A percentile compares a stretch with the other conserved stretches of the same genome.
phyloP scores from a whole-genome alignment of 257 asterid genomes.

The Vinca minor region DNA sequence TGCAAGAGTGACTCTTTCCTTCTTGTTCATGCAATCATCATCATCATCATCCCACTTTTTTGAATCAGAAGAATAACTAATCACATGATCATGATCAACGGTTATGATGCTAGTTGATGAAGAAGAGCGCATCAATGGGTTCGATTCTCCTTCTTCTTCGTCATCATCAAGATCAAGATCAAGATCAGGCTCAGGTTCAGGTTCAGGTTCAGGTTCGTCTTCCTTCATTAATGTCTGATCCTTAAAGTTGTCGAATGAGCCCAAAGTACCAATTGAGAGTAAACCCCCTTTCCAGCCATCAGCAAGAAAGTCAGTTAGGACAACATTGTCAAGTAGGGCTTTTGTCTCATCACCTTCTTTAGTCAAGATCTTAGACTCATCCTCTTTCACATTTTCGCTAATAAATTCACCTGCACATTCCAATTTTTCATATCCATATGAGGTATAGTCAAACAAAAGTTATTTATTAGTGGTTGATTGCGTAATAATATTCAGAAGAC shows the following conservation, averaged over 20 bases:
- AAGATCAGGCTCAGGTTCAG: too few species aligned
- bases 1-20: slow-evolving; percentile 11
- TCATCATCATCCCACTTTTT: too few species aligned
- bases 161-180: neutral
- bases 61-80: too few species aligned
- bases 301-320: neutral
- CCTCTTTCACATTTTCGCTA: neutral
- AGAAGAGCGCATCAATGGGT: neutral
- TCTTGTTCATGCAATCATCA: neutral
- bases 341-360: neutral
- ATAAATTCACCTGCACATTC: neutral
- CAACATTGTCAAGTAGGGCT: neutral
- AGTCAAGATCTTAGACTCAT: too few species aligned
- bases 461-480: too few species aligned
- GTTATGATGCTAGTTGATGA: too few species aligned
- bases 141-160: neutral
- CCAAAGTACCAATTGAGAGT: slow-evolving; percentile 8
- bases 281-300: neutral
- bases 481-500: too few species aligned
- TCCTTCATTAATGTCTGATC: neutral
- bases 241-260: neutral
- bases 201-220: neutral
- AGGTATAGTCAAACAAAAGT: too few species aligned
- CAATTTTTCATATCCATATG: neutral
- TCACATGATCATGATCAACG: too few species aligned